Evolutionary conservation across 1,284 basidiomycete genomes (phyloP).

Genomic region (Apiotrichum gracile): DNA sequence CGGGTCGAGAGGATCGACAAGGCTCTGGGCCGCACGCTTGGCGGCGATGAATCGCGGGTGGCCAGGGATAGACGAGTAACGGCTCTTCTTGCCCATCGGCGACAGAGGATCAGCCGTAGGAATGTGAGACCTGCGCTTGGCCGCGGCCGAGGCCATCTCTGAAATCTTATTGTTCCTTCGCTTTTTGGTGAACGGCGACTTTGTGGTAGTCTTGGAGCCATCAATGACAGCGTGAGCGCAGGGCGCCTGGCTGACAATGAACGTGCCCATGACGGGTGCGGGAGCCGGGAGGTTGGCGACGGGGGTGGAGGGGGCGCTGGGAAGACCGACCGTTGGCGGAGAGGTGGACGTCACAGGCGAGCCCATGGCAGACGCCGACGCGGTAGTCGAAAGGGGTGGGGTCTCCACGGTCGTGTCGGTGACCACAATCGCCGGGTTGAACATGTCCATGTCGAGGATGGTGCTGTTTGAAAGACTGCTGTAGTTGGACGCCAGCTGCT

Average conservation of each 20-base stretch:
- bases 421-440: conserved; percentile 21
- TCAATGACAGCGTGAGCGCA: conserved; percentile 43
- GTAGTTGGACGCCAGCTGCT: conserved; percentile 12
- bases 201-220: conserved; percentile 36
- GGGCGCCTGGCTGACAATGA: conserved; percentile 32
- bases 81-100: conserved; percentile 25
- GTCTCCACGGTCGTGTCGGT: conserved; percentile 22
- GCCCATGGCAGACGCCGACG: conserved; percentile 5
- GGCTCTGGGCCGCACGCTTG: conserved; percentile 22
- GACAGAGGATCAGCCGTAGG: conserved; percentile 25
- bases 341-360: not conserved
- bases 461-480: not conserved
- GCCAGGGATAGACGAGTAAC: conserved; percentile 45
- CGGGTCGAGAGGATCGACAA: conserved; percentile 24
- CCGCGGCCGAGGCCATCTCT: conserved; percentile 20
- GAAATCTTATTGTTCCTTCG: conserved; percentile 23
- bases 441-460: not conserved
- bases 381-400: conserved; percentile 21
- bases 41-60: conserved; percentile 41
- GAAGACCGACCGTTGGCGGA: not conserved
- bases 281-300: not conserved
- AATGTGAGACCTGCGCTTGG: conserved; percentile 26
- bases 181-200: conserved; percentile 42
- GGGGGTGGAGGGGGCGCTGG: not conserved
- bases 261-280: conserved; percentile 37